Percentiles rank a stretch among this genome's conserved stretches.
Conservation (phyloP, 768 basidiomycete species). For the Agaricus bisporus region DNA sequence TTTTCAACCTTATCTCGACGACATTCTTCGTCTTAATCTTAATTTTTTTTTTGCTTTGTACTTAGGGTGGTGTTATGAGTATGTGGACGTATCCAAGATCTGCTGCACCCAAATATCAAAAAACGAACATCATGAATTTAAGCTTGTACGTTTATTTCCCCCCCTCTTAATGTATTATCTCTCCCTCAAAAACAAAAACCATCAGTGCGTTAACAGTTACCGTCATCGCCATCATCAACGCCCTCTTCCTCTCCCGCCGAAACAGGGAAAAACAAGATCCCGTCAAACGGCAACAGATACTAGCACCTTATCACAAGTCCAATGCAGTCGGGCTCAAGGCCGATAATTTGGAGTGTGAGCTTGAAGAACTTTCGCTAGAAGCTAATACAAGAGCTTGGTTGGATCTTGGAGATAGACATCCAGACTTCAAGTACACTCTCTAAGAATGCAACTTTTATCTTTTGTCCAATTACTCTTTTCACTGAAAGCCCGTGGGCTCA, state of each 20-base stretch:
- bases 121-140: constrained; percentile 7
- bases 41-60: neutral
- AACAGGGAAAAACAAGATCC: constrained; percentile 20
- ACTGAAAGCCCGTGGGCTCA: no score
- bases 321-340: neutral
- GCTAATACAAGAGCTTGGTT: constrained; percentile 7
- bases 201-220: constrained; percentile 14
- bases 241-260: constrained; percentile 19
- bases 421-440: constrained; percentile 9
- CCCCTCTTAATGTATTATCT: neutral
- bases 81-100: constrained; percentile 7
- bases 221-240: constrained; percentile 19
- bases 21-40: neutral
- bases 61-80: constrained; percentile 9
- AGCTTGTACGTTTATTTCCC: neutral
- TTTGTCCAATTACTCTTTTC: no score
- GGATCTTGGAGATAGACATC: constrained; percentile 11
- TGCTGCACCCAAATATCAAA: constrained; percentile 6
- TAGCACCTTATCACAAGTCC: constrained; percentile 20
- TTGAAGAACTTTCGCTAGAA: neutral
- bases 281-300: constrained; percentile 20
- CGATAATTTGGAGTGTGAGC: constrained; percentile 8
- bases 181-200: no score
- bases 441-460: neutral
- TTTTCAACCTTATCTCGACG: neutral